These are phyloP conservation scores for Metschnikowia santaceciliae DNA, from an alignment of 805 yeast species.

Conservation along the genomic window DNA sequence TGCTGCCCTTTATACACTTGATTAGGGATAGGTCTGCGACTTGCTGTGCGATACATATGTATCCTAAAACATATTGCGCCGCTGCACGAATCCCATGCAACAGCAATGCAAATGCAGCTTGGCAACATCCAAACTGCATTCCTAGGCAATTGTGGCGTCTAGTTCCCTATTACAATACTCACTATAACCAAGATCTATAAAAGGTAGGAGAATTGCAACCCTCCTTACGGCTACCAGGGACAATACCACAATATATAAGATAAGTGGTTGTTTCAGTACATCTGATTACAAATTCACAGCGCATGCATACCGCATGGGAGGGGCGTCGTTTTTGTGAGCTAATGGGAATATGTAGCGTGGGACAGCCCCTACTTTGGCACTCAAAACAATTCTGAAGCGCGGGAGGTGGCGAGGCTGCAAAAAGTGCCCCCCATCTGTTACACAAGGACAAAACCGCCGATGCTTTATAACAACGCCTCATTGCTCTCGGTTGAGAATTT, in stretches of 20 bases:
- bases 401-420: conserved; percentile 4
- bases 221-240: neutral
- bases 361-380: neutral
- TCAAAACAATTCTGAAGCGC: conserved; percentile 3
- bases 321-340: neutral
- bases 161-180: neutral
- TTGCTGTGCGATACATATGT: neutral
- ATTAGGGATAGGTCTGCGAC: neutral
- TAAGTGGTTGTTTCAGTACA: no score
- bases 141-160: neutral
- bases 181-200: neutral
- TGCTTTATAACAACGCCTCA: conserved; percentile 6
- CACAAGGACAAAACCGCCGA: conserved; percentile 8
- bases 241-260: neutral
- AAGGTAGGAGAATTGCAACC: neutral
- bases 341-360: neutral
- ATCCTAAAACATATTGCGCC: neutral
- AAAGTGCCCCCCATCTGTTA: conserved; percentile 1
- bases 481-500: neutral
- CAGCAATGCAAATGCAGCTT: neutral
- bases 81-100: neutral
- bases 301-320: neutral
- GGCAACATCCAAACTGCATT: neutral
- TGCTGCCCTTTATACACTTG: neutral
- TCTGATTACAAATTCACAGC: neutral